A percentile compares a stretch with the other conserved stretches of the same genome.
Conservation (phyloP, 1,284 basidiomycete genomes). For the Ceratobasidium sp. region DNA sequence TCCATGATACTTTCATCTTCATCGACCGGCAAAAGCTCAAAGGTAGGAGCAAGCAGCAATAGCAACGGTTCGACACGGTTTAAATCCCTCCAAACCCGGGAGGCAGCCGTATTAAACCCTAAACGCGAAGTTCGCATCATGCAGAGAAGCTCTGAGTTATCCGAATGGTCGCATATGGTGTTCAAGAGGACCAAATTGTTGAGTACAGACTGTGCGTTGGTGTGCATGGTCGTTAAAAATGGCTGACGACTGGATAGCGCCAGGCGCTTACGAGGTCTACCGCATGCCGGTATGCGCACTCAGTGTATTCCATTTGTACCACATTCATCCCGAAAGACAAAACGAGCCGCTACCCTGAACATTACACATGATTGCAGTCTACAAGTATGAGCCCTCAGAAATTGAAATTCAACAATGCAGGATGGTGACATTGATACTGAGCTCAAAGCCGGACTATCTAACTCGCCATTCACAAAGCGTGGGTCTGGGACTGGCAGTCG, state of each 20-base stretch:
- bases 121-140: not conserved
- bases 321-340: too few species aligned
- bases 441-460: conserved; percentile 29
- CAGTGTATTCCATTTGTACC: too few species aligned
- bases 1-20: too few species aligned
- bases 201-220: not conserved
- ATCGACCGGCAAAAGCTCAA: too few species aligned
- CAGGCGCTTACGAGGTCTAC: too few species aligned
- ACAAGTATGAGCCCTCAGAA: too few species aligned
- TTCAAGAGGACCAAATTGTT: not conserved
- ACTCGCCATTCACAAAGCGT: conserved; percentile 22
- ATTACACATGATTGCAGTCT: too few species aligned
- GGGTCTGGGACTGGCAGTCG: conserved; percentile 40
- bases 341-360: too few species aligned
- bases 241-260: too few species aligned
- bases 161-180: not conserved
- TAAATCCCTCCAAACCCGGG: not conserved
- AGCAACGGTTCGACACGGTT: not conserved
- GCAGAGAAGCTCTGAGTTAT: not conserved
- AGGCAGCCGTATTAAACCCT: not conserved
- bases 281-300: too few species aligned
- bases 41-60: not conserved
- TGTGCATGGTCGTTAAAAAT: not conserved
- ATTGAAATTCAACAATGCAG: conserved; percentile 13
- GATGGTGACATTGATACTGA: conserved; percentile 38